Percentiles rank a stretch among this genome's conserved stretches.
These are phyloP conservation scores for Filobasidium uniguttulatum DNA, from an alignment of 1,284 basidiomycete species.

Conservation along the genomic window DNA sequence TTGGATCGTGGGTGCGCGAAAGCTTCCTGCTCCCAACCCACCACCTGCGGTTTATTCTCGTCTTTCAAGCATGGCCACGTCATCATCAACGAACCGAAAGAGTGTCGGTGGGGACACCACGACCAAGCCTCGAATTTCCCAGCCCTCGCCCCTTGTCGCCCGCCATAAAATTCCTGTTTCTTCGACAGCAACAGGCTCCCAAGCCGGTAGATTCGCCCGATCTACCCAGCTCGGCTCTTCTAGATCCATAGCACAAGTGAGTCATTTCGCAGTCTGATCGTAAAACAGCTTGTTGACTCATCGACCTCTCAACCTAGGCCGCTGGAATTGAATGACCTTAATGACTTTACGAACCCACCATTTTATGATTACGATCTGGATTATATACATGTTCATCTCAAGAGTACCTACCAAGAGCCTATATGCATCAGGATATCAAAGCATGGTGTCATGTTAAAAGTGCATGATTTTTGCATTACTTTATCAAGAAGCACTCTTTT, in stretches of 20 bases:
- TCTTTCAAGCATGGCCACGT: neutral
- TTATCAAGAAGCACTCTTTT: too few relatives aligned
- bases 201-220: neutral
- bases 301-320: neutral
- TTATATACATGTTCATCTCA: too few relatives aligned
- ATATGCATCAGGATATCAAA: too few relatives aligned
- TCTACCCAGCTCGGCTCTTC: neutral
- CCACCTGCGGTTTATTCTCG: neutral
- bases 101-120: neutral
- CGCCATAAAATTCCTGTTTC: neutral
- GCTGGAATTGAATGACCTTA: neutral
- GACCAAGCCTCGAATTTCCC: neutral
- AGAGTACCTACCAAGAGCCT: too few relatives aligned
- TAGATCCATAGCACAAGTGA: neutral
- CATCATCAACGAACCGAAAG: neutral
- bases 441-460: too few relatives aligned
- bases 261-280: neutral
- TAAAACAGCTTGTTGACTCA: neutral
- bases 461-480: too few relatives aligned
- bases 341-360: neutral
- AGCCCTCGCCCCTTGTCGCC: neutral
- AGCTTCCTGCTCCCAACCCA: neutral
- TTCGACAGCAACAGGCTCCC: neutral
- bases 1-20: conserved; percentile 43
- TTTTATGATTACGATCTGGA: too few relatives aligned